Percentiles rank a stretch among this genome's conserved stretches.
These are phyloP conservation scores for Straminergon stramineum DNA, from an alignment of 225 moss, liverwort and hornwort species.

Conservation along the genomic window DNA sequence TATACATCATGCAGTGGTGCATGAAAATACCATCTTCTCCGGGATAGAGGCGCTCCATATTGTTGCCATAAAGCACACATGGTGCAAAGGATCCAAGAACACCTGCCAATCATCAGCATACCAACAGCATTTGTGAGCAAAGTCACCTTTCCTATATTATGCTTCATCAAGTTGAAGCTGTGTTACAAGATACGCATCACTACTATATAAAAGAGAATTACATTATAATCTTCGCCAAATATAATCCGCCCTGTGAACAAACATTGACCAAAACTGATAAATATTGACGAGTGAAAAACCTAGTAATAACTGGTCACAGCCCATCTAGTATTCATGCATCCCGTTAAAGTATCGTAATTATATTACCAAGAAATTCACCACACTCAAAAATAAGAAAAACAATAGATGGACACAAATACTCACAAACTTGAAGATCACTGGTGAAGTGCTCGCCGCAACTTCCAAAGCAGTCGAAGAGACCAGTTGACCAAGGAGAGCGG, in stretches of 20 bases:
- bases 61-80: slow-evolving; percentile 79
- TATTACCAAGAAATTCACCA: background rate
- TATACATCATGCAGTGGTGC: slow-evolving; percentile 73
- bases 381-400: background rate
- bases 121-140: background rate
- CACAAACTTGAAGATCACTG: slow-evolving; percentile 92
- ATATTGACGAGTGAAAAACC: background rate
- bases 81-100: slow-evolving; percentile 67
- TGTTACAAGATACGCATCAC: background rate
- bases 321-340: background rate
- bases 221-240: too few species aligned
- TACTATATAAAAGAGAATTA: background rate
- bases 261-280: background rate
- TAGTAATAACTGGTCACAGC: background rate
- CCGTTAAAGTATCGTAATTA: background rate
- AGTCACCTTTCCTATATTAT: background rate
- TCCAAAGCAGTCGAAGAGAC: slow-evolving; percentile 59
- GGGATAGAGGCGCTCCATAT: slow-evolving; percentile 75
- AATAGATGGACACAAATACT: slow-evolving; percentile 6
- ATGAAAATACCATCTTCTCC: slow-evolving; percentile 39
- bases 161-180: background rate
- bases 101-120: slow-evolving; percentile 35
- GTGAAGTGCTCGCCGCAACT: slow-evolving; percentile 55
- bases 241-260: background rate
- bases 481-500: slow-evolving; percentile 68